A percentile compares a stretch with the other conserved stretches of the same genome.
Evolutionary conservation across 768 basidiomycete genomes (phyloP).

Genomic region (Phaeotremella skinneri): DNA sequence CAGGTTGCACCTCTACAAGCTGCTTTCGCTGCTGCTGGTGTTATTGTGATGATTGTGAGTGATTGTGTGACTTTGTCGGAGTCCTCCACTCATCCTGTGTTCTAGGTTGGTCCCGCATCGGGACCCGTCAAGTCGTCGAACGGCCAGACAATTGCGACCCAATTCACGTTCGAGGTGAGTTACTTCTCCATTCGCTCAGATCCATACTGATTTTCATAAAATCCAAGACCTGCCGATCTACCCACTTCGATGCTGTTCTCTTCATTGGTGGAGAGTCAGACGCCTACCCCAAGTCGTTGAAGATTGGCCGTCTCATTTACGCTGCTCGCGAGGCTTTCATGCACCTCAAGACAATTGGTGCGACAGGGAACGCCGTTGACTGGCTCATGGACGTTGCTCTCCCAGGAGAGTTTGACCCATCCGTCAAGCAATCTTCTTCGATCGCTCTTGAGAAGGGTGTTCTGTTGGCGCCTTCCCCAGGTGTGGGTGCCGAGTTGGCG

Average conservation of each 20-base stretch:
- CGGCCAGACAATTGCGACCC: constrained; percentile 55
- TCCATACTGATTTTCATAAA: not conserved
- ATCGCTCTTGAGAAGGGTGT: constrained; percentile 52
- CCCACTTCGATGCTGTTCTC: constrained; percentile 76
- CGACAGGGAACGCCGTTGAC: constrained; percentile 59
- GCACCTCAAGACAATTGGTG: constrained; percentile 79
- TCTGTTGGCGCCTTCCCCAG: constrained; percentile 47
- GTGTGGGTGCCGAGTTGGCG: constrained; percentile 47
- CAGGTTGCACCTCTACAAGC: constrained; percentile 64
- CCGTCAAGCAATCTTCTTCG: constrained; percentile 32
- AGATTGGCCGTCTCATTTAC: constrained; percentile 71
- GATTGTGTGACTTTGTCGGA: not conserved
- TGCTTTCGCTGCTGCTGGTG: constrained; percentile 58
- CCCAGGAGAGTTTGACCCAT: constrained; percentile 48
- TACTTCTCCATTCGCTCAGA: constrained; percentile 26
- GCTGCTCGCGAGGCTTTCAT: constrained; percentile 82
- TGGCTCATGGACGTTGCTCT: constrained; percentile 52
- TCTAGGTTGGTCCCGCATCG: constrained; percentile 63
- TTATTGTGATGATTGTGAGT: constrained; percentile 53
- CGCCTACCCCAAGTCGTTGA: constrained; percentile 61
- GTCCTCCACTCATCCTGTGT: constrained; percentile 54
- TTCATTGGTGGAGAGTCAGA: constrained; percentile 65
- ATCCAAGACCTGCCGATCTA: constrained; percentile 63
- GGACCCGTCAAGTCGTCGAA: constrained; percentile 58
- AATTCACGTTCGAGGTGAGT: constrained; percentile 66